Conservation (phyloP, 176 grass and related monocot genomes). For the Panicum miliaceum region DNA sequence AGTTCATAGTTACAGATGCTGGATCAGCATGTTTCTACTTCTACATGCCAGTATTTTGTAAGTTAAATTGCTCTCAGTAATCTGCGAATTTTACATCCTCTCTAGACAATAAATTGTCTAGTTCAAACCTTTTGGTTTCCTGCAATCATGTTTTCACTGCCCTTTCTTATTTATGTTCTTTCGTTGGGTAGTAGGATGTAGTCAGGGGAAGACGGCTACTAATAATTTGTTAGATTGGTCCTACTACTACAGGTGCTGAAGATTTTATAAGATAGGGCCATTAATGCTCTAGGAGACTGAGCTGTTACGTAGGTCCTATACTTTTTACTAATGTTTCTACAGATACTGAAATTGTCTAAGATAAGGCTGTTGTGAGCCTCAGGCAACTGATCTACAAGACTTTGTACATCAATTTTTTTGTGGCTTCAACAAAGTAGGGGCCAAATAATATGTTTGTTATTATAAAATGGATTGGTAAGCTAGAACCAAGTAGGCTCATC, state of each 20-base stretch:
- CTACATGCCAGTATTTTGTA: not conserved
- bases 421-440: not conserved
- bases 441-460: constrained; percentile 13
- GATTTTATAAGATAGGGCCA: not conserved
- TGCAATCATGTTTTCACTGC: not conserved
- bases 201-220: not conserved
- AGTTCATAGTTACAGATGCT: not conserved
- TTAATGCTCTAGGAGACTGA: constrained; percentile 23
- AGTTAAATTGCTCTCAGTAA: not conserved
- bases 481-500: constrained; percentile 22
- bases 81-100: not conserved
- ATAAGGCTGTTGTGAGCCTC: not conserved
- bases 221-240: not conserved
- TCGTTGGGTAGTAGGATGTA: not conserved
- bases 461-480: constrained; percentile 21
- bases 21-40: constrained; percentile 5
- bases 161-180: not conserved
- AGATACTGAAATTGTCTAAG: constrained; percentile 2
- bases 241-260: not conserved
- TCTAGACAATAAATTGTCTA: not conserved
- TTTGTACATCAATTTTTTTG: not conserved
- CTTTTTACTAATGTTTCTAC: not conserved
- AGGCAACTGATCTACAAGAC: not conserved
- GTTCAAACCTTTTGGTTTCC: constrained; percentile 10
- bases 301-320: not conserved